Evolutionary conservation across 2,329 filamentous ascomycete species (phyloP).

Genomic region (Pseudogymnoascus sp.): DNA sequence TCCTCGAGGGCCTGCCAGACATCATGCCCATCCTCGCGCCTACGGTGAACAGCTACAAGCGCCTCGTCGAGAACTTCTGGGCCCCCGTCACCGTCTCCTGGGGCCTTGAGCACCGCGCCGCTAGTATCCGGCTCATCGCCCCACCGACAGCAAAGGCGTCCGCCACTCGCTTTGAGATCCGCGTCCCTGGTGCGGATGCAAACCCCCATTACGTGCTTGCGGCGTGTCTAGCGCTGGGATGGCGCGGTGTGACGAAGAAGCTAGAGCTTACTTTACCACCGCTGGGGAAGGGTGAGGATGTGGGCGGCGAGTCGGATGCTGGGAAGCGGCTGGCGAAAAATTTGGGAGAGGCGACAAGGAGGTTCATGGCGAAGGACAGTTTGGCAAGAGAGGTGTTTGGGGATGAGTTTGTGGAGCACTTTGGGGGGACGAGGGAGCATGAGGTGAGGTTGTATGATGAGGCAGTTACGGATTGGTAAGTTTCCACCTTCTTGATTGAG

Average conservation of each 20-base stretch:
- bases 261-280: slow-evolving; percentile 76
- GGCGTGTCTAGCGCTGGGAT: slow-evolving; percentile 80
- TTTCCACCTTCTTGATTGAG: slow-evolving; percentile 28
- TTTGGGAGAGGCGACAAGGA: slow-evolving; percentile 73
- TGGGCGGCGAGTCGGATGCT: slow-evolving; percentile 64
- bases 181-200: slow-evolving; percentile 88
- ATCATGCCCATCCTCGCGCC: slow-evolving; percentile 94
- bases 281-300: slow-evolving; percentile 75
- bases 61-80: slow-evolving; percentile 98
- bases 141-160: slow-evolving; percentile 79
- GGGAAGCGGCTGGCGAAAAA: slow-evolving; percentile 77
- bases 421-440: slow-evolving; percentile 83
- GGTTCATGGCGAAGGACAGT: slow-evolving; percentile 71
- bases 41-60: slow-evolving; percentile 96
- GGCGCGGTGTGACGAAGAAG: slow-evolving; percentile 89
- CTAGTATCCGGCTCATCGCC: slow-evolving; percentile 81
- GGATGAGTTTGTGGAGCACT: slow-evolving; percentile 93
- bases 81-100: slow-evolving; percentile 95
- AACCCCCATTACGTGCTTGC: slow-evolving; percentile 85
- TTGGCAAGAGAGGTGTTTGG: slow-evolving; percentile 92
- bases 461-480: slow-evolving; percentile 91
- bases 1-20: slow-evolving; percentile 83
- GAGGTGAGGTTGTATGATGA: slow-evolving; percentile 90
- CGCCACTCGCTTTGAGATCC: slow-evolving; percentile 86
- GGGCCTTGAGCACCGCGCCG: slow-evolving; percentile 91